Base-by-base conservation (phyloP, 2,329 filamentous ascomycete species). In the Coleophoma crateriformis region DNA sequence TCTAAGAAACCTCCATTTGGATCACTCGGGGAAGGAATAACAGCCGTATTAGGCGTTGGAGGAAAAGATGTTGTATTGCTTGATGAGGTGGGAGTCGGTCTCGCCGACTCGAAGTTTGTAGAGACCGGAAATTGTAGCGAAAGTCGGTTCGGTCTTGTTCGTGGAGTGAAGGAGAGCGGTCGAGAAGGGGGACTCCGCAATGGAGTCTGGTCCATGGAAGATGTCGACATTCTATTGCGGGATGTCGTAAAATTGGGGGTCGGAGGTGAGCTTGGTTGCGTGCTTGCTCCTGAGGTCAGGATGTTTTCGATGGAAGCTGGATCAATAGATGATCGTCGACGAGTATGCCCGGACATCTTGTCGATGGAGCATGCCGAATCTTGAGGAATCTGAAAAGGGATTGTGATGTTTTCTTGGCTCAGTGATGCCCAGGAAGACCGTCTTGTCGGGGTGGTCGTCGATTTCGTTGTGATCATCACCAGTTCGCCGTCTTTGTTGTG, bases 1-100 rank as follows among this genome's bases (percentile, higher is more conserved):
- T 90, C 91, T 57, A 99, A 84, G 61, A 96, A 88, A 0, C 55
- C 58, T 20, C 46, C 59, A 5, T 17, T 38, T 7, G 62, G 52
- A 48, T 67, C 64, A 35, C 54, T 59, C 13, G 61, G 58, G 4
- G 61, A 64, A 13, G 53, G 50, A 17, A 45, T 35, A 32, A 57
- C 49, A 19, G 51, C 33, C 12, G 50, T 50, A 8, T 64, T 59
- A 33, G 58, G 57, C 19, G 59, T 62, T 7, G 56, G 52, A 17
- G 63, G 60, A 49, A 62, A 52, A 14, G 61, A 61, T 11, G 54
- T 40, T 7, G 52, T 22, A 44, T 46, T 61, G n/a, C 59, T 56
- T n/a, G 62, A 62, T 22, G 35, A 17, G 15, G 56, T 62, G 3
- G 61, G 61, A 33, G 62, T 64, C 37, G 53, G 52, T 55, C 54